Base-by-base conservation (phyloP, 495 filamentous ascomycete species). In the Aspergillus haitiensis region DNA sequence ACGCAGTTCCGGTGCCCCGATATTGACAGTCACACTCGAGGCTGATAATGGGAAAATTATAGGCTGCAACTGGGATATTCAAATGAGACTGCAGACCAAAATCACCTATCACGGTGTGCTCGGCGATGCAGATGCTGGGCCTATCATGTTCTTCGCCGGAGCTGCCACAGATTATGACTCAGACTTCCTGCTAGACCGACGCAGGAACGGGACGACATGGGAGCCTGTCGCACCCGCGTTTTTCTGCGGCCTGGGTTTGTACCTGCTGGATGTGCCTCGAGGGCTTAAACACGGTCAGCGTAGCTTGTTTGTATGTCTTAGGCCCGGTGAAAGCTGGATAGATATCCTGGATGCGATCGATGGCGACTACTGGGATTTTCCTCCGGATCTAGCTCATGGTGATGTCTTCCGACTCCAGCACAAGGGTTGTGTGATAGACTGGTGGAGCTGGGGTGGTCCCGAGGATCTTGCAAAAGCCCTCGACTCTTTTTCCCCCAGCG, bases 181-280 rank as follows among this genome's bases (percentile, higher is more conserved):
- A 11, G 16, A 50, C 16, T 50, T 50, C 47, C 47, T 50, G 47
- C 47, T 50, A 50, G 47, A 50, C 47, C 47, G 47, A 50, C 47
- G 47, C 47, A 18, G 47, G 16, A 11, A 31, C 15, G 47, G 31
- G 15, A 16, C 47, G 8, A 21, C 47, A 18, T 50, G 47, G 47
- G 47, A 31, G 47, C 47, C 47, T 50, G 47, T 31, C 47, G 31
- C 4, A 11, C 47, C 47, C 31, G 47, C 3, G 5, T 50, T 50
- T 31, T 31, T 11, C 6, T 50, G 47, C 18, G 47, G 47, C 13
- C 16, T 31, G 4, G 47, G 47, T 12, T 11, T 50, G 47, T 50
- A 50, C 18, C 47, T 31, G 31, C 7, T 18, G 8, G 47, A 50
- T 50, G 47, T 50, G 8, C 47, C 47, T 10, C 47, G 12, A 27